Evolutionary conservation across 805 yeast species (phyloP), one percentile per base, ranked within the genome.

Genomic region (Jamesozyma rosinii): DNA sequence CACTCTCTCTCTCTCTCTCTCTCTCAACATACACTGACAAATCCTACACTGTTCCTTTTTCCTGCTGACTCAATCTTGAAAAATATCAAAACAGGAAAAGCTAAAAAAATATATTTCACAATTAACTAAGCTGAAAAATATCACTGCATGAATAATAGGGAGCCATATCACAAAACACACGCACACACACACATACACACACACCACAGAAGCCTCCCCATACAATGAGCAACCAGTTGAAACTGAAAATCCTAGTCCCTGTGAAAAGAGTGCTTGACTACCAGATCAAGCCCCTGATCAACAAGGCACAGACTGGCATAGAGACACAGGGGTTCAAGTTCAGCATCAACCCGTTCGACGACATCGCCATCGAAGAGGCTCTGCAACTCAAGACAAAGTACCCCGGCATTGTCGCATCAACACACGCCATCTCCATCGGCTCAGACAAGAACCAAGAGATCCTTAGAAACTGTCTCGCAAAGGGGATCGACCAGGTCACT

Each of bases 311-410:
- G 39, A 81, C 87, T 10, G 95, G 92, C 5, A 57, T 66, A 19
- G 95, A 88, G 53, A 78, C 90, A 43, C 77, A 83, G 49, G 97
- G 96, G 45, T 85, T 86, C 52, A 90, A 90, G 68, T 88, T 82
- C 71, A 77, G 87, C 58, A 86, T 90, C 64, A 92, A 92, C 63
- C 98, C 99, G 44, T 92, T 92, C 66, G 92, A 95, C 67, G 98
- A 92, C 66, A 92, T 92, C 60, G 98, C 98, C 8, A 77, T 92
- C 42, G 98, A 92, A 66, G 98, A 92, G 64, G 95, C 97, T 0
- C 69, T 89, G 35, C 76, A 81, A 53, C 74, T 92, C 54, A 79
- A 75, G 56, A 87, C 83, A 52, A 69, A 70, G 32, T 32, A 46
- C 24, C 66, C 82, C 61, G 79, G 81, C 56, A 10, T 29, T 2